Percentiles rank a stretch among this genome's conserved stretches.
Conservation (phyloP, 108 stramenopile species). For the Ochromonas danica region DNA sequence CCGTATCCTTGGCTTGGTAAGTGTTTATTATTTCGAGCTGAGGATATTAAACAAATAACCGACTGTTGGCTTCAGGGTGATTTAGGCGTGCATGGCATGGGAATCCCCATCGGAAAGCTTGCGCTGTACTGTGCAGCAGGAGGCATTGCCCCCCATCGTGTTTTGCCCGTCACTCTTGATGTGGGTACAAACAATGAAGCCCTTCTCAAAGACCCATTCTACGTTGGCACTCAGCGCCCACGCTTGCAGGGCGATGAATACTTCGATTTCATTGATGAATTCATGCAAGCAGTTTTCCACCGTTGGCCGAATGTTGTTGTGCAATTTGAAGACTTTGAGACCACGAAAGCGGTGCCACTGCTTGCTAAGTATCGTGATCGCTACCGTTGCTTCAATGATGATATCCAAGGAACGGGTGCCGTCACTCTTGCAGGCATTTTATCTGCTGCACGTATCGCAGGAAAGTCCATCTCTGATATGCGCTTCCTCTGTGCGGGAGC, state of each 20-base stretch:
- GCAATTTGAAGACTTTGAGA: constrained; percentile 98
- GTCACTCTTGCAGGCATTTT: constrained; percentile 50
- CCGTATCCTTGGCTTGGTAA: constrained; percentile 81
- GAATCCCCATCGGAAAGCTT: constrained; percentile 88
- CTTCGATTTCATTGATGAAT: constrained; percentile 89
- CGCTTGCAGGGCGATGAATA: constrained; percentile 73
- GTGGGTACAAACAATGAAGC: constrained; percentile 96
- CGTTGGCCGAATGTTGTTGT: constrained; percentile 68
- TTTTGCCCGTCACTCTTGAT: constrained; percentile 91
- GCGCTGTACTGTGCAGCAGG: constrained; percentile 91
- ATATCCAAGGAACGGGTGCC: constrained; percentile 80
- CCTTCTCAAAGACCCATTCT: constrained; percentile 77
- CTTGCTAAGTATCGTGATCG: constrained; percentile 83
- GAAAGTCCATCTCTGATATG: background rate
- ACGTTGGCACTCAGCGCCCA: constrained; percentile 78
- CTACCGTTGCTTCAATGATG: constrained; percentile 95
- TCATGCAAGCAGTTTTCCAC: constrained; percentile 85
- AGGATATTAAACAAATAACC: background rate
- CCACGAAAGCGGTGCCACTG: constrained; percentile 66
- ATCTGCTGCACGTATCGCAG: constrained; percentile 19
- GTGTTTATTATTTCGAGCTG: background rate
- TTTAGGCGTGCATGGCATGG: constrained; percentile 63
- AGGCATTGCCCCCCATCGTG: constrained; percentile 91
- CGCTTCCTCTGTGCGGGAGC: constrained; percentile 44
- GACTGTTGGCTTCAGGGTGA: constrained; percentile 3